phyloP scores from a whole-genome alignment of 2,329 filamentous ascomycete genomes.

The Tolypocladium guangdongense region DNA sequence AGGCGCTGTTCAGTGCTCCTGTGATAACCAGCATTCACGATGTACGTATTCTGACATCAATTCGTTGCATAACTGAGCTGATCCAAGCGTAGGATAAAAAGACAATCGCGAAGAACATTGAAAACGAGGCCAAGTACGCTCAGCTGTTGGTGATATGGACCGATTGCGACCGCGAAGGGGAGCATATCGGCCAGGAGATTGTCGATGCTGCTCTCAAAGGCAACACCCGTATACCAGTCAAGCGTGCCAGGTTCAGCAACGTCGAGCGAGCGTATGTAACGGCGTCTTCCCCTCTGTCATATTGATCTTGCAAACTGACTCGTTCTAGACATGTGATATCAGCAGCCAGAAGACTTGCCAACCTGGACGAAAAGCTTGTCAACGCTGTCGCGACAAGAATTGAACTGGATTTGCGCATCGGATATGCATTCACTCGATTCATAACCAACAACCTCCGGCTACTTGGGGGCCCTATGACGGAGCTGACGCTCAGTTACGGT shows the following conservation, averaged over 20 bases:
- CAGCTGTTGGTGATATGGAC: conserved; percentile 90
- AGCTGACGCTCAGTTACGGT: conserved; percentile 73
- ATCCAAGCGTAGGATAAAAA: conserved; percentile 54
- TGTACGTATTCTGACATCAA: conserved; percentile 26
- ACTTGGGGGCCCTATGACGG: conserved; percentile 55
- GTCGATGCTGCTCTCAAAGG: conserved; percentile 65
- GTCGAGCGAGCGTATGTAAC: conserved; percentile 70
- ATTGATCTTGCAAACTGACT: conserved; percentile 5
- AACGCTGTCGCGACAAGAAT: conserved; percentile 82
- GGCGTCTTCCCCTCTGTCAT: no score
- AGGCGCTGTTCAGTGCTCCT: conserved; percentile 69
- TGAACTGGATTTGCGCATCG: conserved; percentile 85
- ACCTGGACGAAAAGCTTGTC: conserved; percentile 76
- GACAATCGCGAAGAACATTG: conserved; percentile 75
- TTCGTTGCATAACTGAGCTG: conserved; percentile 2
- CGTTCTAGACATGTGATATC: conserved; percentile 64
- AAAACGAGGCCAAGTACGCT: conserved; percentile 61
- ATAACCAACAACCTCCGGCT: conserved; percentile 68
- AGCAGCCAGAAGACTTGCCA: conserved; percentile 65
- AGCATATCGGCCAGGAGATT: conserved; percentile 91
- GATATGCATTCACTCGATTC: conserved; percentile 84
- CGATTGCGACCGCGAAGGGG: conserved; percentile 94
- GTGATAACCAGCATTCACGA: conserved; percentile 58
- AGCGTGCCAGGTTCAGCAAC: conserved; percentile 87
- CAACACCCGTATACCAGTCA: conserved; percentile 66